Evolutionary conservation across 2,329 filamentous ascomycete genomes (phyloP).

Genomic region (Verticillium dahliae): DNA sequence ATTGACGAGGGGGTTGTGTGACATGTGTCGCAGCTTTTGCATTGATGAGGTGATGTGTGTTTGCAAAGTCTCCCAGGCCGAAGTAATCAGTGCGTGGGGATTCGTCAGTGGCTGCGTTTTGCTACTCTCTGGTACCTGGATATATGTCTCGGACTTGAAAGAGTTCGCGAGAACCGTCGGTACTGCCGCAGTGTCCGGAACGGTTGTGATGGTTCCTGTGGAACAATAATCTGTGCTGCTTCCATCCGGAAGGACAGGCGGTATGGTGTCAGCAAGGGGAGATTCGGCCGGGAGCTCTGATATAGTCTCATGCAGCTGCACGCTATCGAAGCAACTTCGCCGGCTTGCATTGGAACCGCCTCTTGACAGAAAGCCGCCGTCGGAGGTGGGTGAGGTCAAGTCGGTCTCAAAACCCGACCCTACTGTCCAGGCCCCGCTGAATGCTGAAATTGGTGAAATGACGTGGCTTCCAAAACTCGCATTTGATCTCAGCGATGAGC

Average conservation of each 20-base stretch:
- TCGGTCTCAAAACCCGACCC: constrained; percentile 32
- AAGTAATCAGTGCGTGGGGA: constrained; percentile 30
- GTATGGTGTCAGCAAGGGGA: constrained; percentile 23
- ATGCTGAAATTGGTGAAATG: constrained; percentile 42
- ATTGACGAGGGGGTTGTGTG: constrained; percentile 33
- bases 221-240: not conserved
- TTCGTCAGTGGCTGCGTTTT: constrained; percentile 11
- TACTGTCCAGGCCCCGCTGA: constrained; percentile 33
- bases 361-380: constrained; percentile 20
- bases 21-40: constrained; percentile 31
- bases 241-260: constrained; percentile 17
- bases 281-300: constrained; percentile 37
- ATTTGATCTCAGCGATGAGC: constrained; percentile 41
- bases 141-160: not conserved
- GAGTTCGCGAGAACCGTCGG: not conserved
- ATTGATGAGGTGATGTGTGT: constrained; percentile 39
- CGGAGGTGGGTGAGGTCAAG: constrained; percentile 39
- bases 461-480: constrained; percentile 30
- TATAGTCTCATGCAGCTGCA: constrained; percentile 20
- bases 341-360: constrained; percentile 15
- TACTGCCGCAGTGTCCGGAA: not conserved
- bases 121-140: not conserved
- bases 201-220: constrained; percentile 4
- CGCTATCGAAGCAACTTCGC: constrained; percentile 13
- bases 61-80: constrained; percentile 37